These are phyloP conservation scores for Lachnellula hyalina DNA, from an alignment of 2,329 filamentous ascomycete species.

Conservation along the genomic window DNA sequence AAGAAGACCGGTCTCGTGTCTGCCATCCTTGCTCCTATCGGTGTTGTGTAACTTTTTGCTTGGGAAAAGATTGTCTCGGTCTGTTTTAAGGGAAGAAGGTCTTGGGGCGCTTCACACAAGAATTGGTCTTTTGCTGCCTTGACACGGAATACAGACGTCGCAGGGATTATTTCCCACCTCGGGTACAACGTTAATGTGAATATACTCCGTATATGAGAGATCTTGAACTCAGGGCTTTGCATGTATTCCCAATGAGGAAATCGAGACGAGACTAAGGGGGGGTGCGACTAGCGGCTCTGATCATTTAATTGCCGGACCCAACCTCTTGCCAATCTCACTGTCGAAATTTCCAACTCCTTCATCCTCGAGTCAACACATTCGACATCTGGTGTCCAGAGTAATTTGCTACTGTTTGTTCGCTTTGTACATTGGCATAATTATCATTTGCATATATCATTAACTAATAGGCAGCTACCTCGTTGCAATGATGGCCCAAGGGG, in stretches of 20 bases:
- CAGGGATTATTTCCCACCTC: not conserved
- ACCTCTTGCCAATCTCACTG: not conserved
- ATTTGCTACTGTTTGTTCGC: slow-evolving; percentile 9
- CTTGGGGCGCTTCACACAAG: not conserved
- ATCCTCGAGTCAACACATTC: not conserved
- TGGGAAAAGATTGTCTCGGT: not conserved
- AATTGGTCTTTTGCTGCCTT: not conserved
- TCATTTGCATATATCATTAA: slow-evolving; percentile 12
- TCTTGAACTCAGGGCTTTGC: not conserved
- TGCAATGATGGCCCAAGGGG: slow-evolving; percentile 31
- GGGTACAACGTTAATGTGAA: not conserved
- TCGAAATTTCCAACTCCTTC: not conserved
- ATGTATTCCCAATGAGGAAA: not conserved
- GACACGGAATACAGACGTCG: not conserved
- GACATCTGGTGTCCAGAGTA: slow-evolving; percentile 1
- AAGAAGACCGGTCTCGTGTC: slow-evolving; percentile 51
- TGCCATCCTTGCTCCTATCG: slow-evolving; percentile 8
- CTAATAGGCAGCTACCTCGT: slow-evolving; percentile 16
- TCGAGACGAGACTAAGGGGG: too few species aligned
- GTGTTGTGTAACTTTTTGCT: not conserved
- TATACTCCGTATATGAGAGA: not conserved
- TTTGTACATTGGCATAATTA: slow-evolving; percentile 6
- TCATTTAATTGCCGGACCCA: not conserved
- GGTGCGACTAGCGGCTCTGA: too few species aligned
- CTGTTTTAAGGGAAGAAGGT: not conserved